phyloP scores from a whole-genome alignment of 2,329 filamentous ascomycete genomes.

The Exophiala dermatitidis region DNA sequence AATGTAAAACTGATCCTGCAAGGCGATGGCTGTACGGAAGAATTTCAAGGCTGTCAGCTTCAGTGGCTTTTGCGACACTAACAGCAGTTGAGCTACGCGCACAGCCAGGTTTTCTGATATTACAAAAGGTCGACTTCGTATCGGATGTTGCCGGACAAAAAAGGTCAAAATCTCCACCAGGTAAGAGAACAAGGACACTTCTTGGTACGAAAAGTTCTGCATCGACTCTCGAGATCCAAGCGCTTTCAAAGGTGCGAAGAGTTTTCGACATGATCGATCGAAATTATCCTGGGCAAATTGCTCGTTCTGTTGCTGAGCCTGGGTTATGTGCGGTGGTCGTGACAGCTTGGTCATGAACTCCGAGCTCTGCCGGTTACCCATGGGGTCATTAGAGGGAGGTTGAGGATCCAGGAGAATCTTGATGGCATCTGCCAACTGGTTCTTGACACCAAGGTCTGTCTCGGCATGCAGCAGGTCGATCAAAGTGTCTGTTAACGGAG shows the following conservation, averaged over 20 bases:
- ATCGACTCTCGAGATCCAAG: conserved; percentile 55
- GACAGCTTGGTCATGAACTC: conserved; percentile 62
- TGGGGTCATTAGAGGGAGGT: conserved; percentile 51
- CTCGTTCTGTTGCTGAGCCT: conserved; percentile 59
- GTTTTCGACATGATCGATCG: conserved; percentile 71
- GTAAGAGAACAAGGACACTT: conserved; percentile 85
- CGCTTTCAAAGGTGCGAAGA: conserved; percentile 81
- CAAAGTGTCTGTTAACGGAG: conserved; percentile 80
- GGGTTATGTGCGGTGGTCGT: conserved; percentile 49
- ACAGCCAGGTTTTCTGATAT: conserved; percentile 69
- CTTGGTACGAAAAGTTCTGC: conserved; percentile 67
- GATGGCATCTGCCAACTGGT: conserved; percentile 89
- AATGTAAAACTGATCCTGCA: conserved; percentile 88
- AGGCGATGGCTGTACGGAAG: conserved; percentile 74
- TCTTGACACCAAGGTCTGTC: conserved; percentile 87
- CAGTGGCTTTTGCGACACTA: conserved; percentile 80
- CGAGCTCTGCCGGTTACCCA: conserved; percentile 46
- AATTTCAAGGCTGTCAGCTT: conserved; percentile 89
- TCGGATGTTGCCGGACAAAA: conserved; percentile 82
- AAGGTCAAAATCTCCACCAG: conserved; percentile 89
- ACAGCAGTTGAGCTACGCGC: conserved; percentile 74
- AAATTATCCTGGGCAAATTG: conserved; percentile 84
- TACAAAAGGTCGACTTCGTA: conserved; percentile 82
- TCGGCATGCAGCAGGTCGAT: conserved; percentile 89
- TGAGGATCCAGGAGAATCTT: conserved; percentile 82